Conservation (phyloP, 352 stramenopile genomes). For the Phytophthora uliginosa region DNA sequence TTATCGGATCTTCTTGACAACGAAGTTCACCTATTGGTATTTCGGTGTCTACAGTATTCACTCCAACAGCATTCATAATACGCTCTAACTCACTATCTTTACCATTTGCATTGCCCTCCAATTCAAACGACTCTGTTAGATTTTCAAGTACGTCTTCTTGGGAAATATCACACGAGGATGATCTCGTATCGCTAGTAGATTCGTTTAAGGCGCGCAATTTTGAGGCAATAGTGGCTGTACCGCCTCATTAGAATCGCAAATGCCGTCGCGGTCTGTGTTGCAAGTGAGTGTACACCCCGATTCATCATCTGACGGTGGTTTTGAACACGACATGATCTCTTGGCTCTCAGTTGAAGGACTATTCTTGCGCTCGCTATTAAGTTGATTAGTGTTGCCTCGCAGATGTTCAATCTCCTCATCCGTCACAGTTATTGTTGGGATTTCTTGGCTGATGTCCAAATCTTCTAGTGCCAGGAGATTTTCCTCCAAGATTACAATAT, state of each 20-base stretch:
- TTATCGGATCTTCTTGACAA: not conserved
- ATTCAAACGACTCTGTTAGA: slow-evolving; percentile 6
- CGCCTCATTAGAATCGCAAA: too few relatives aligned
- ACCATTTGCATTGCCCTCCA: not conserved
- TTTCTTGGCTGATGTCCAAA: not conserved
- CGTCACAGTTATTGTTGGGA: too few relatives aligned
- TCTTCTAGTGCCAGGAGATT: not conserved
- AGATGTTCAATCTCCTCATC: not conserved
- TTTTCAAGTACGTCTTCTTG: not conserved
- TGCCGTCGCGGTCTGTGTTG: too few relatives aligned
- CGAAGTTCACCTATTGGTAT: not conserved
- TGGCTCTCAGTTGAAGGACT: too few relatives aligned
- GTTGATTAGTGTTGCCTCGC: too few relatives aligned
- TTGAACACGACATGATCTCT: too few relatives aligned
- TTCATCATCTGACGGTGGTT: too few relatives aligned
- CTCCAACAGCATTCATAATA: not conserved
- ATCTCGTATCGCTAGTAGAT: too few relatives aligned
- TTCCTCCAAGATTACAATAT: slow-evolving; percentile 3
- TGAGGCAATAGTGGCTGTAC: too few relatives aligned
- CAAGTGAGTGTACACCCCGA: too few relatives aligned
- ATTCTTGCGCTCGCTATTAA: too few relatives aligned
- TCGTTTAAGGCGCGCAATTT: too few relatives aligned
- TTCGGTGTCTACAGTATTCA: not conserved
- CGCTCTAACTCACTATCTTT: not conserved
- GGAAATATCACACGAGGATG: not conserved